Evolutionary conservation across 805 yeast species (phyloP), one percentile per base, ranked within the genome.

Genomic region (Kuraishia floccosa): DNA sequence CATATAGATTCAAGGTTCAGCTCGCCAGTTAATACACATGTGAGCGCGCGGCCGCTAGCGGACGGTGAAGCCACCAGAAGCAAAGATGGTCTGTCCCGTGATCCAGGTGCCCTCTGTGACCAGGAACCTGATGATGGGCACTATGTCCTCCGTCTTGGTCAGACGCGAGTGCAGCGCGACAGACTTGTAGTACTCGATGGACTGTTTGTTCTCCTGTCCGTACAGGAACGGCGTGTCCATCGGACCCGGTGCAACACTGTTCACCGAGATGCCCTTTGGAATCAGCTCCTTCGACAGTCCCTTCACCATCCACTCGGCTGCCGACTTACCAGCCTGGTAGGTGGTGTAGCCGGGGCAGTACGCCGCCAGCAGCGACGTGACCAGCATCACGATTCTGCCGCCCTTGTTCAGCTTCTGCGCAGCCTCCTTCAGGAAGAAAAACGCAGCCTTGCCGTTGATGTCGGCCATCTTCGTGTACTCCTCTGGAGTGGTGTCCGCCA

Each of bases 31-130:
- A n/a, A n/a, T n/a, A n/a, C n/a, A n/a, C n/a, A n/a, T n/a, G n/a
- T n/a, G n/a, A n/a, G n/a, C n/a, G n/a, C n/a, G n/a, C n/a, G n/a
- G n/a, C n/a, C n/a, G n/a, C 22, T 47, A 68, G 41, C 68, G 77
- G 30, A 82, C 78, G 36, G 79, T 72, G 52, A 73, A 72, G 5
- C 81, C 82, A 39, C 80, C 80, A 29, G 65, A 62, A 30, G 76
- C 76, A 40, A 60, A 76, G 33, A 76, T 56, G 39, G 79, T 75
- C 52, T 76, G 85, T 31, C 84, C 84, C 29, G 73, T 73, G 47
- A 76, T 66, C 82, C 83, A 76, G 43, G 60, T 62, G 35, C 83
- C 83, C 38, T 73, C 78, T 31, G 76, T 65, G 22, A 62, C 77
- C 48, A 76, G 58, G 49, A 76, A 72, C 38, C 66, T 53, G 35